A percentile compares a stretch with the other conserved stretches of the same genome.
Conservation (phyloP, 108 stramenopile species). For the Conticribra guillardii region DNA sequence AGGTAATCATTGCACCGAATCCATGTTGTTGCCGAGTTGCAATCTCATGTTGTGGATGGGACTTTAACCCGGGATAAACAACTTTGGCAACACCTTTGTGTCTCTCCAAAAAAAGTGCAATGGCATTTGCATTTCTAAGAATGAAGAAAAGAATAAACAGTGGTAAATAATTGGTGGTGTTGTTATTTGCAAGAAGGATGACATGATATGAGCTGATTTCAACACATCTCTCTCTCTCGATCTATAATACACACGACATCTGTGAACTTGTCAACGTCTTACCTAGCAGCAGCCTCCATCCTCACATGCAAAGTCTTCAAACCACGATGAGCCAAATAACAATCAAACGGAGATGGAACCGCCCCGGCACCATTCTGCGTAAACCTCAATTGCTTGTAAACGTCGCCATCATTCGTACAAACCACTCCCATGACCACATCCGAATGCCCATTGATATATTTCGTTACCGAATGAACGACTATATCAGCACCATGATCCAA, state of each 20-base stretch:
- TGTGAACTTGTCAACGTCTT: too few species aligned
- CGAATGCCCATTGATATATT: slow-evolving; percentile 88
- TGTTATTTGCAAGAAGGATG: too few species aligned
- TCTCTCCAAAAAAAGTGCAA: slow-evolving; percentile 72
- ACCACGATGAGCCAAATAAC: slow-evolving; percentile 87
- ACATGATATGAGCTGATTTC: too few species aligned
- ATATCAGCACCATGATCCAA: slow-evolving; percentile 83
- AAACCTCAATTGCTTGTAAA: slow-evolving; percentile 76
- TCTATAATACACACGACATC: too few species aligned
- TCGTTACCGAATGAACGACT: slow-evolving; percentile 79
- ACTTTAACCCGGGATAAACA: slow-evolving; percentile 81
- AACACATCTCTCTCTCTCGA: too few species aligned
- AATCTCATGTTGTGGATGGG: slow-evolving; percentile 85
- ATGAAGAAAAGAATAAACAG: slow-evolving; percentile 2
- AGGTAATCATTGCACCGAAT: slow-evolving; percentile 89
- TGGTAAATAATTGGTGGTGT: background rate
- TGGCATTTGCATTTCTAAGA: slow-evolving; percentile 72
- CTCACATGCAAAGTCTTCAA: slow-evolving; percentile 91
- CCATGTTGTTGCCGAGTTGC: slow-evolving; percentile 80
- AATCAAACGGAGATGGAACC: slow-evolving; percentile 90
- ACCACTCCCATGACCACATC: slow-evolving; percentile 84
- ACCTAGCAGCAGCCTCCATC: slow-evolving; percentile 80
- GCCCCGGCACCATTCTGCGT: slow-evolving; percentile 92
- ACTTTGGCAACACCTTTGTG: slow-evolving; percentile 70
- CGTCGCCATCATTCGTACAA: slow-evolving; percentile 63